These are phyloP conservation scores for Oryza meyeriana DNA, from an alignment of 176 grass and related monocot species.

Conservation along the genomic window DNA sequence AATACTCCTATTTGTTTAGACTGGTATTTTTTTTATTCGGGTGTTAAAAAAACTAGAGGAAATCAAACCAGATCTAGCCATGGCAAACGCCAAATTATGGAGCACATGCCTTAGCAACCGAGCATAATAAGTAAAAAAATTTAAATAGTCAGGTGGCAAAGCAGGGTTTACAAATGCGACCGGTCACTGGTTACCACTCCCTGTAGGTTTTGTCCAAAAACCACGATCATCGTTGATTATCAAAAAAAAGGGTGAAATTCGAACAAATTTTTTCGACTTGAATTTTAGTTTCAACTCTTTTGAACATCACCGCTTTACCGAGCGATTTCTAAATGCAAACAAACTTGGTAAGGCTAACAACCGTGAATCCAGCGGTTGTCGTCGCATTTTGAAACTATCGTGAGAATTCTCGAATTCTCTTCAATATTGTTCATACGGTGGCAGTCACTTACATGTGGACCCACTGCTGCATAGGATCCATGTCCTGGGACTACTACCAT, in stretches of 20 bases:
- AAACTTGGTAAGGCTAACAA: no score
- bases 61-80: constrained; percentile 17
- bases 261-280: neutral
- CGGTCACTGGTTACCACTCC: neutral
- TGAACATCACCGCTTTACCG: no score
- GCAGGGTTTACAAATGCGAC: neutral
- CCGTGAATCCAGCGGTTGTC: no score
- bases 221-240: no score
- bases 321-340: no score
- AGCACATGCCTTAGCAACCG: constrained; percentile 21
- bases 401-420: no score
- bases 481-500: no score
- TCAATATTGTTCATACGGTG: no score
- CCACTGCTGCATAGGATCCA: no score
- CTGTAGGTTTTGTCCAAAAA: neutral
- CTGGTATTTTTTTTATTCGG: neutral
- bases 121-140: neutral
- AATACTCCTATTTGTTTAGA: constrained; percentile 14
- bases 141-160: neutral
- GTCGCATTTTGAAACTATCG: no score
- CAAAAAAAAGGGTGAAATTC: neutral
- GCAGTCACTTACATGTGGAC: no score
- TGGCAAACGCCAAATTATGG: neutral
- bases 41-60: neutral
- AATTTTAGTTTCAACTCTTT: neutral